Evolutionary conservation across 1,284 basidiomycete genomes (phyloP).

Genomic region (Tilletia setariae): DNA sequence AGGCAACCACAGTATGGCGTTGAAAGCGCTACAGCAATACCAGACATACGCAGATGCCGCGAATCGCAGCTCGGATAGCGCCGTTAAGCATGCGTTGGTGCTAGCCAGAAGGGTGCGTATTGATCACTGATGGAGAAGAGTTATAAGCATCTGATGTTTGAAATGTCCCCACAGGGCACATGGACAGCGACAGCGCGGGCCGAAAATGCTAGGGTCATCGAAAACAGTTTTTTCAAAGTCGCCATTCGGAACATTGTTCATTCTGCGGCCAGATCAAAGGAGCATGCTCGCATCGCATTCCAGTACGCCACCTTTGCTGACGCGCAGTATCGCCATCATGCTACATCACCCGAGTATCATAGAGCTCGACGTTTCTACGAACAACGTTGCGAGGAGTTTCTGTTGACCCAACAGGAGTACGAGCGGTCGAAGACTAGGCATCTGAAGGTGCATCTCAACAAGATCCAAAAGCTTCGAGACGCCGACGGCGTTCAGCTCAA

Average conservation of each 20-base stretch:
- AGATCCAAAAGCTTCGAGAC: constrained; percentile 32
- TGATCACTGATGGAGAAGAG: constrained; percentile 60
- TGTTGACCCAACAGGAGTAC: constrained; percentile 63
- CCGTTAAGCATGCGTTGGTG: constrained; percentile 57
- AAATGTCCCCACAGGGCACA: constrained; percentile 64
- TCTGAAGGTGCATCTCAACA: constrained; percentile 26
- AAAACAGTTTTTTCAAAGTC: constrained; percentile 66
- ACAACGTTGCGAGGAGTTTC: constrained; percentile 65
- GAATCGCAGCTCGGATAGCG: no score
- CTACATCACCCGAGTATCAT: constrained; percentile 69
- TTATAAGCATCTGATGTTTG: background rate
- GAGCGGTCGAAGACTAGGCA: constrained; percentile 19
- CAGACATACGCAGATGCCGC: background rate
- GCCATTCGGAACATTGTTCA: constrained; percentile 58
- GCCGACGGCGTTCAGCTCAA: constrained; percentile 32
- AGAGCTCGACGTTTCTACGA: constrained; percentile 72
- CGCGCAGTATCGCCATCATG: constrained; percentile 71
- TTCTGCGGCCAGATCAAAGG: constrained; percentile 27
- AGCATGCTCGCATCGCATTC: constrained; percentile 69
- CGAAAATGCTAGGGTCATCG: constrained; percentile 75
- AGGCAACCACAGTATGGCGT: constrained; percentile 77
- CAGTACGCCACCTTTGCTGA: constrained; percentile 86
- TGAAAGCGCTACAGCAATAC: constrained; percentile 67
- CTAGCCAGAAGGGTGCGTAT: constrained; percentile 55
- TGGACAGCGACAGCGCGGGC: constrained; percentile 85